Evolutionary conservation across 352 stramenopile species (phyloP), one percentile per base, ranked within the genome.

Genomic region (Globisporangium camurandrum): DNA sequence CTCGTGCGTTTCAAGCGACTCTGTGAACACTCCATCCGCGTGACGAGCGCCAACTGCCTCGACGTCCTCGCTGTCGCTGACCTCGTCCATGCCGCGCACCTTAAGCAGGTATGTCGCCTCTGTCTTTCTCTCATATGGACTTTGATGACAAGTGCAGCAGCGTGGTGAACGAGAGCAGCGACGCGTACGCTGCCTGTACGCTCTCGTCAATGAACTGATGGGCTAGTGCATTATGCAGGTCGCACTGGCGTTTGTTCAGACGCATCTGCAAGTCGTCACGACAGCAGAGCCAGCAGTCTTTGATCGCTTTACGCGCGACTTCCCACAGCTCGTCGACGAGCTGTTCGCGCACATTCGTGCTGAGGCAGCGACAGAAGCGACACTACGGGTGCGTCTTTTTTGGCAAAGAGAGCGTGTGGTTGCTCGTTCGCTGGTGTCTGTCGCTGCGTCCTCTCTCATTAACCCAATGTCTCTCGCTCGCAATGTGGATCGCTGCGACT

Each of bases 1-100:
- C 64, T 92, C 22, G 61, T 65, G n/a, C 71, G 75, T 11, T 75
- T 88, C 59, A 89, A 88, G 62, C 67, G 70, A 12, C 51, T 85
- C 1, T 82, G 66, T 30, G 80, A 91, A 30, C 69, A 81, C 53
- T 47, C 66, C 9, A 52, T 87, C 5, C 17, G 20, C 4, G 55
- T 89, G 48, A 81, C 63, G 0, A 11, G 42, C 2, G 37, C 10
- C 19, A 92, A 84, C 30, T 84, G 75, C 34, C 58, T 87, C 22
- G 73, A 84, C 31, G 64, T 86, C 23, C 59, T 91, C 8, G 67
- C 71, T 11, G 62, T 87, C 22, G 71, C 80, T 2, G 77, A 92
- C 27, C 39, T 82, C 5, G 68, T 86, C 16, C 57, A 73, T 31
- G 75, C 80, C 0, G 20, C 63, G 23, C 63, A 87, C 48, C 54